phyloP scores from a whole-genome alignment of 2,329 filamentous ascomycete genomes.

The Teratosphaeria gauchensis region DNA sequence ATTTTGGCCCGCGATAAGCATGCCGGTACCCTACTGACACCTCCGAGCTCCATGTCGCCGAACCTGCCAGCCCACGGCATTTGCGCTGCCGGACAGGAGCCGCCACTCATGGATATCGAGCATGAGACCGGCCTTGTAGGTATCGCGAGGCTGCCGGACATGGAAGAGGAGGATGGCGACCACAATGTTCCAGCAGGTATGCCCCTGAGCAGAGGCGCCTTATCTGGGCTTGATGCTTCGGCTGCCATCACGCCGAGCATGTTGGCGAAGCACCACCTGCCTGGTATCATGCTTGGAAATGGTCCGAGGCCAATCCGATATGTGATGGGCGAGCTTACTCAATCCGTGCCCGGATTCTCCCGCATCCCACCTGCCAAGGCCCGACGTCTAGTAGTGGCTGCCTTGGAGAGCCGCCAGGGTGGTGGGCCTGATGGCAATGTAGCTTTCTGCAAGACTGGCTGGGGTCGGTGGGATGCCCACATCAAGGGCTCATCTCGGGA shows the following conservation, averaged over 20 bases:
- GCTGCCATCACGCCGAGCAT: constrained; percentile 77
- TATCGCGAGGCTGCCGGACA: constrained; percentile 77
- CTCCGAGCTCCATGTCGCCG: constrained; percentile 91
- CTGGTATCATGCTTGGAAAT: constrained; percentile 79
- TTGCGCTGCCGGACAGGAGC: constrained; percentile 43
- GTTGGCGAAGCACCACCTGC: constrained; percentile 82
- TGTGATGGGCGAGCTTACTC: constrained; percentile 89
- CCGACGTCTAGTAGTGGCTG: constrained; percentile 81
- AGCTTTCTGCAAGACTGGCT: constrained; percentile 89
- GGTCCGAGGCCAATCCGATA: constrained; percentile 90
- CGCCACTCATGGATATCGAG: constrained; percentile 24
- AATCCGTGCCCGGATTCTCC: constrained; percentile 85
- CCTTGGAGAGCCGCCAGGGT: constrained; percentile 67
- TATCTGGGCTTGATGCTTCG: constrained; percentile 56
- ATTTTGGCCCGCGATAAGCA: constrained; percentile 22
- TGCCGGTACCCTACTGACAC: constrained; percentile 61
- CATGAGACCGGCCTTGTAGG: constrained; percentile 14
- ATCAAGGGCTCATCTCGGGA: constrained; percentile 46
- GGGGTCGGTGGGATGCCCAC: constrained; percentile 90
- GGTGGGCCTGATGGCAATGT: constrained; percentile 58
- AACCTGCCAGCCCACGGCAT: constrained; percentile 72
- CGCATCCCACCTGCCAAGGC: constrained; percentile 83
- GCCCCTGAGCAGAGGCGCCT: constrained; percentile 40
- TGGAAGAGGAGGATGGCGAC: constrained; percentile 40
- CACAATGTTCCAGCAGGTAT: constrained; percentile 28